Base-by-base conservation (phyloP, 495 filamentous ascomycete genomes). In the Bacidia rubella region DNA sequence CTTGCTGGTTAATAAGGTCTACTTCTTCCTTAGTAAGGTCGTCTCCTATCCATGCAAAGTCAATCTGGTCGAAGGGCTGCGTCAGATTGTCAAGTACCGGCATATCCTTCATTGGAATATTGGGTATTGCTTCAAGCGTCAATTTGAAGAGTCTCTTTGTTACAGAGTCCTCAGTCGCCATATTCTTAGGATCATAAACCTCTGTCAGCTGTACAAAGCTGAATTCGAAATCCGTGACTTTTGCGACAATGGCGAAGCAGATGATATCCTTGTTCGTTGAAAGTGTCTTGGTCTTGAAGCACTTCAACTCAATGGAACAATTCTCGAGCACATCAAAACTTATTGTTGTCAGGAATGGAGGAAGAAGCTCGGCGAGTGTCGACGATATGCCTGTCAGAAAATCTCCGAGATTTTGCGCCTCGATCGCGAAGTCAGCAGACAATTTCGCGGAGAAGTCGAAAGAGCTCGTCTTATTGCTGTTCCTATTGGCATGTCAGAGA, bases 1-100 rank as follows among this genome's bases (percentile, higher is more conserved):
- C 29, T 35, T 35, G 7, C 29, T 35, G 5, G 29, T 35, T 35
- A 5, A 35, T 35, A 7, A 35, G 15, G 29, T 35, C 29, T 15
- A 35, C 29, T 15, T 35, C 29, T 15, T 35, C 29, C 29, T 35
- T 35, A 7, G 29, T 35, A 15, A 35, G 29, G 15, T 35, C 29
- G 29, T 35, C 29, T 15, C 29, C 29, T 35, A 68, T 59, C 60
- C 62, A 72, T 27, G 70, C 11, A 47, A 60, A 68, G n/a, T 55
- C 54, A 46, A 70, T 58, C 53, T 73, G 61, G 38, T 74, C 66
- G 32, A 73, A 67, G 0, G 71, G 71, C 53, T 71, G 70, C 1
- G 58, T 51, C 5, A 71, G 24, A 11, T 57, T 51, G 22, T 29
- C 41, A 5, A 45, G 15, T 7, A 45, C 5, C n/a, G 41, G 47